These are phyloP conservation scores for Arachis monticola DNA, from an alignment of 331 rosid genomes.

Conservation along the genomic window DNA sequence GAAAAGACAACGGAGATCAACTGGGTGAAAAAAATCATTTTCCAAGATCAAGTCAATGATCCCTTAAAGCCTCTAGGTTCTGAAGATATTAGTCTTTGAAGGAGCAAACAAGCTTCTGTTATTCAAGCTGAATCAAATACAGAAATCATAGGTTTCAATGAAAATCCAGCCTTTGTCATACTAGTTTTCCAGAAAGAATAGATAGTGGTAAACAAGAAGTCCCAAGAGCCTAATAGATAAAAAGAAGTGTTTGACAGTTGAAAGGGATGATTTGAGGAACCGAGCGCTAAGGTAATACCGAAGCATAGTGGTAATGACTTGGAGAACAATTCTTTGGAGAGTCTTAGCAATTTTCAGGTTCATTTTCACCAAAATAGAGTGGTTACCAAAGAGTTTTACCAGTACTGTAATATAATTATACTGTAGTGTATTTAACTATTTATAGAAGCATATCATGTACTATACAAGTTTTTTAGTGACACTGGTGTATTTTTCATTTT, in stretches of 20 bases:
- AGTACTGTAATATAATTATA: neutral
- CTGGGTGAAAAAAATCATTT: constrained; percentile 11
- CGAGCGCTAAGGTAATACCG: constrained; percentile 6
- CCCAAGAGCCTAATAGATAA: constrained; percentile 30
- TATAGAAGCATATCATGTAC: too few relatives aligned
- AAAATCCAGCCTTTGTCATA: neutral
- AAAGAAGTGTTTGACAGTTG: neutral
- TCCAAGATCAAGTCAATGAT: neutral
- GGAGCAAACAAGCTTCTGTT: neutral
- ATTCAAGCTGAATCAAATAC: neutral
- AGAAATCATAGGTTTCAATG: neutral
- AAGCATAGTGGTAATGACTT: constrained; percentile 36
- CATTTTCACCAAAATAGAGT: neutral
- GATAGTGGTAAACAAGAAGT: constrained; percentile 2
- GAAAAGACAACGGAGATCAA: neutral
- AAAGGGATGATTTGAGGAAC: constrained; percentile 27
- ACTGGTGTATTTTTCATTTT: too few relatives aligned
- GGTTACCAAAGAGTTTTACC: neutral
- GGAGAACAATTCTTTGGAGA: constrained; percentile 20
- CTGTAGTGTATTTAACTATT: too few relatives aligned
- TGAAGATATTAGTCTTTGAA: neutral
- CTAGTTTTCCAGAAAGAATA: neutral
- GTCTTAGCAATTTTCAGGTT: neutral
- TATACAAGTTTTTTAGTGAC: too few relatives aligned
- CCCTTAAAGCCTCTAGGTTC: neutral